phyloP scores from a whole-genome alignment of 2,329 filamentous ascomycete species.

The Ceratocystis variospora region DNA sequence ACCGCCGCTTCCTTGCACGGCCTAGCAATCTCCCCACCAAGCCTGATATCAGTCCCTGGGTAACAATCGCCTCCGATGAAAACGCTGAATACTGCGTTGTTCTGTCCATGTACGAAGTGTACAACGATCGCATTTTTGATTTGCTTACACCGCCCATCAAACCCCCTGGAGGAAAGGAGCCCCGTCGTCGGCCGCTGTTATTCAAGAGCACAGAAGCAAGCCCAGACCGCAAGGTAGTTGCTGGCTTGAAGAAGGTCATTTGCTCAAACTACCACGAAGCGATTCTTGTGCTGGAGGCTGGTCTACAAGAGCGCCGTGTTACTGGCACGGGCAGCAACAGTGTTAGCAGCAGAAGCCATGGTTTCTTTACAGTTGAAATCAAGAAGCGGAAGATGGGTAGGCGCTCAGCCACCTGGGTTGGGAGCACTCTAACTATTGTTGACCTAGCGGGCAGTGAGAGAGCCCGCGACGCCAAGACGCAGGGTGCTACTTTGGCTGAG shows the following conservation, averaged over 20 bases:
- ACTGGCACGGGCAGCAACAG: slow-evolving; percentile 89
- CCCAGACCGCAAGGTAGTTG: slow-evolving; percentile 85
- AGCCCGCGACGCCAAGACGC: slow-evolving; percentile 84
- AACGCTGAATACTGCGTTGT: slow-evolving; percentile 73
- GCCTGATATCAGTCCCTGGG: slow-evolving; percentile 60
- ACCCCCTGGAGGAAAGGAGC: not conserved
- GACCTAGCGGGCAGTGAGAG: slow-evolving; percentile 90
- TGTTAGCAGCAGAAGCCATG: slow-evolving; percentile 80
- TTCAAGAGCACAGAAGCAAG: slow-evolving; percentile 88
- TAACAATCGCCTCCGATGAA: slow-evolving; percentile 47
- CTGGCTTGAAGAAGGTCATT: slow-evolving; percentile 78
- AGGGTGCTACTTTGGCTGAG: slow-evolving; percentile 81
- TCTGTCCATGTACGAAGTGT: slow-evolving; percentile 97
- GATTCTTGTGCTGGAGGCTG: slow-evolving; percentile 77
- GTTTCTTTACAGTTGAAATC: slow-evolving; percentile 90
- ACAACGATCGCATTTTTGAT: slow-evolving; percentile 96
- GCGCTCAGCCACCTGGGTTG: slow-evolving; percentile 46
- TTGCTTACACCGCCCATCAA: slow-evolving; percentile 52
- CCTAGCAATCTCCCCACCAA: slow-evolving; percentile 57
- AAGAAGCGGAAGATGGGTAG: slow-evolving; percentile 53
- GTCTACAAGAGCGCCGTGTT: slow-evolving; percentile 72
- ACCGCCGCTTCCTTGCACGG: slow-evolving; percentile 50
- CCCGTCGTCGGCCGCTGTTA: slow-evolving; percentile 60
- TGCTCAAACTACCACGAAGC: slow-evolving; percentile 74
- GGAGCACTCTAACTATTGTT: slow-evolving; percentile 72